Evolutionary conservation across 2,329 filamentous ascomycete genomes (phyloP).

Genomic region (Claviceps purpurea): DNA sequence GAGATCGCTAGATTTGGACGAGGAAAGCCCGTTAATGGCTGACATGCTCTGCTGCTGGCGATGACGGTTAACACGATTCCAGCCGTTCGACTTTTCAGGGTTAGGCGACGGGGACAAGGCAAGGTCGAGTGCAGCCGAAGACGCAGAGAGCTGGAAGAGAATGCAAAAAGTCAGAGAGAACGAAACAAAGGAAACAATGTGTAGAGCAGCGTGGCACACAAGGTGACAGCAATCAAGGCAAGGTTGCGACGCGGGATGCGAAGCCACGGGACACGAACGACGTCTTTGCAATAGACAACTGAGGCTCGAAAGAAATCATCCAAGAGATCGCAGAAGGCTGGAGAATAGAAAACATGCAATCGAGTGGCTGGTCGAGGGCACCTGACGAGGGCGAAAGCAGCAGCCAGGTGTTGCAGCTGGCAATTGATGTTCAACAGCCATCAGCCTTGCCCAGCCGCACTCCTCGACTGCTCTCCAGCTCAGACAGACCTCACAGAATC

Average conservation of each 20-base stretch:
- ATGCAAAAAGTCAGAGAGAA: conserved; percentile 21
- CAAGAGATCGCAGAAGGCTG: background rate
- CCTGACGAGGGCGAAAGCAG: background rate
- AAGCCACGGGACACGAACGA: background rate
- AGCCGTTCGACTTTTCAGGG: conserved; percentile 42
- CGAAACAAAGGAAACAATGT: conserved; percentile 8
- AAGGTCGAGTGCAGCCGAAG: conserved; percentile 69
- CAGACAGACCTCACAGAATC: background rate
- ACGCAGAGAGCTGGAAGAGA: conserved; percentile 56
- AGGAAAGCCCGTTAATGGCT: conserved; percentile 28
- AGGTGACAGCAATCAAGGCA: background rate
- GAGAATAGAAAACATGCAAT: background rate
- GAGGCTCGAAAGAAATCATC: background rate
- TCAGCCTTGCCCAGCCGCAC: conserved; percentile 1
- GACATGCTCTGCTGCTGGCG: conserved; percentile 50
- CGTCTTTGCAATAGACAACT: background rate
- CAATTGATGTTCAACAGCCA: background rate
- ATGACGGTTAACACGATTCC: conserved; percentile 50
- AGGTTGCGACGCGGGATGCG: background rate
- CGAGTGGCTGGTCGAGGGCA: background rate
- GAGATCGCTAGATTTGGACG: conserved; percentile 30
- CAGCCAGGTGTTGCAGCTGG: conserved; percentile 1
- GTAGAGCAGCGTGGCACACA: conserved; percentile 5
- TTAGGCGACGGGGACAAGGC: conserved; percentile 55
- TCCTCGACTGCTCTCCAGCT: background rate